phyloP scores from a whole-genome alignment of 495 filamentous ascomycete species.

The Hypoxylon rickii region DNA sequence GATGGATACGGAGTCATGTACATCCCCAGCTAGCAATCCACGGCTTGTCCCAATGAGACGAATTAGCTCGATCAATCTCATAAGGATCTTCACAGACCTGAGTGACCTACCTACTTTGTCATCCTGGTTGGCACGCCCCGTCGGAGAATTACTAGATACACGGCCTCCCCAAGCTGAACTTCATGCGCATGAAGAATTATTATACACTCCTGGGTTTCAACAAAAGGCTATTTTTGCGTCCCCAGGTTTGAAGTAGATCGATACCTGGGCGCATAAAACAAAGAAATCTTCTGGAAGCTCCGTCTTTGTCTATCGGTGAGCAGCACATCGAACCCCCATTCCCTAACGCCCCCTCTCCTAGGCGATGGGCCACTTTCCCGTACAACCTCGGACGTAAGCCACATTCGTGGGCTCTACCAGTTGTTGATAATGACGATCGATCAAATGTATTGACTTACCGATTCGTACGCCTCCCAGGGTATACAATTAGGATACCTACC shows the following conservation, averaged over 20 bases:
- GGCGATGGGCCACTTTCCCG: too few species aligned
- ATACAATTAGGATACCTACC: too few species aligned
- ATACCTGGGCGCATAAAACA: slow-evolving; percentile 22
- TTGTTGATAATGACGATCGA: too few species aligned
- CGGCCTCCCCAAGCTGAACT: slow-evolving; percentile 8
- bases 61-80: not conserved
- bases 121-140: not conserved
- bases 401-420: too few species aligned
- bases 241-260: slow-evolving; percentile 13
- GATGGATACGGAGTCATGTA: too few species aligned
- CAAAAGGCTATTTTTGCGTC: slow-evolving; percentile 4
- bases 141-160: slow-evolving; percentile 11
- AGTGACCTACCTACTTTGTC: not conserved
- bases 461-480: too few species aligned
- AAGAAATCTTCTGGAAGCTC: slow-evolving; percentile 31
- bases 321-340: too few species aligned
- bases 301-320: not conserved
- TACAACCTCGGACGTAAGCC: too few species aligned
- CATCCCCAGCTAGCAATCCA: too few species aligned
- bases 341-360: too few species aligned
- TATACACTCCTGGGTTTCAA: slow-evolving; percentile 7
- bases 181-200: slow-evolving; percentile 8
- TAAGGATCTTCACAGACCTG: not conserved
- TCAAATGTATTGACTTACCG: too few species aligned
- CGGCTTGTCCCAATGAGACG: too few species aligned